These are phyloP conservation scores for Hygrocybe coccinea DNA, from an alignment of 768 basidiomycete genomes.

Conservation along the genomic window DNA sequence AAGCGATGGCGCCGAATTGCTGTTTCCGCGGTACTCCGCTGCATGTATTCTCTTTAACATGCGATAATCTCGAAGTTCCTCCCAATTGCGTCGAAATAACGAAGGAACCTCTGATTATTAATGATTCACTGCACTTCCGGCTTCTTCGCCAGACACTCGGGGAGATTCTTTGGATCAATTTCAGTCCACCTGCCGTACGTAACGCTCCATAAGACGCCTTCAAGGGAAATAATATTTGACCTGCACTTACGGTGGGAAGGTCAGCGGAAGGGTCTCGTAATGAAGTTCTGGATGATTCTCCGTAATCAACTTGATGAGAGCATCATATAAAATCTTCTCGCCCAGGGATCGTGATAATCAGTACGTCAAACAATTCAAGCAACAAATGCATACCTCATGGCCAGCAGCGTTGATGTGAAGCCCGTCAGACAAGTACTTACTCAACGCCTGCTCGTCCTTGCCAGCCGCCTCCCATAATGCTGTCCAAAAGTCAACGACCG, in stretches of 20 bases:
- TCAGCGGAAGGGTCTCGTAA: constrained; percentile 51
- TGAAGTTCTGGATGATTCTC: constrained; percentile 63
- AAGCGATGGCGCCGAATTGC: no score
- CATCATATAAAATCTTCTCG: constrained; percentile 60
- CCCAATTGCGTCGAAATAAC: no score
- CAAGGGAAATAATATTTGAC: neutral
- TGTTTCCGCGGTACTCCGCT: no score
- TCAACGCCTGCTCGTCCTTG: constrained; percentile 48
- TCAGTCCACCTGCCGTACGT: constrained; percentile 33
- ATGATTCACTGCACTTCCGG: neutral
- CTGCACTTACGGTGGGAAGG: constrained; percentile 58
- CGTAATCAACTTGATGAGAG: constrained; percentile 52
- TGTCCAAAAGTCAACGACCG: constrained; percentile 72
- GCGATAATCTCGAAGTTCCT: no score
- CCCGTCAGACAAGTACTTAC: constrained; percentile 62
- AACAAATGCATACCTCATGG: constrained; percentile 52
- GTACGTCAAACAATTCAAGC: neutral
- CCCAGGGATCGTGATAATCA: neutral
- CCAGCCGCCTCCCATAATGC: constrained; percentile 72
- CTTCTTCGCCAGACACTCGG: neutral
- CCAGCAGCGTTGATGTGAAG: constrained; percentile 75
- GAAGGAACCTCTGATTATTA: neutral
- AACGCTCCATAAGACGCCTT: neutral
- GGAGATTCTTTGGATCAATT: constrained; percentile 26
- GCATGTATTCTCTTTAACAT: no score